These are phyloP conservation scores for Durio zibethinus DNA, from an alignment of 345 rosid species.

Conservation along the genomic window DNA sequence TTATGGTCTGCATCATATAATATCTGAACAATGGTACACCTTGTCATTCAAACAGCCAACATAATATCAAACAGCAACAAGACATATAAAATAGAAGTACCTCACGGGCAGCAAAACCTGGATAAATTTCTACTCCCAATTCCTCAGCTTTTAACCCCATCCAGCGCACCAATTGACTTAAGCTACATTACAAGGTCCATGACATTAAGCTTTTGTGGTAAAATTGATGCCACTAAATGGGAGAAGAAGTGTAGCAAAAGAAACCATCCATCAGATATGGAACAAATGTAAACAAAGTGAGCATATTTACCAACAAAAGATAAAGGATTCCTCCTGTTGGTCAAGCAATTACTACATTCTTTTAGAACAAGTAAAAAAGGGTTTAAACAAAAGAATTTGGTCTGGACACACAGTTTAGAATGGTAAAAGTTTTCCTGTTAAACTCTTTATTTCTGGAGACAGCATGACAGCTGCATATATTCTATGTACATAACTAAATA, in stretches of 20 bases:
- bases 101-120: slow-evolving; percentile 95
- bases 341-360: background rate
- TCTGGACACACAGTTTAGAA: background rate
- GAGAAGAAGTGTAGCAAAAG: slow-evolving; percentile 8
- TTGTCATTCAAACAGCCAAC: slow-evolving; percentile 17
- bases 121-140: slow-evolving; percentile 91
- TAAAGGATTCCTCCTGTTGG: background rate
- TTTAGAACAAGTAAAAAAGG: background rate
- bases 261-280: background rate
- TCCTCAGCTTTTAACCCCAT: slow-evolving; percentile 93
- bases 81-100: slow-evolving; percentile 30
- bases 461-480: background rate
- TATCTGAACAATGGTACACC: slow-evolving; percentile 47
- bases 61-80: background rate
- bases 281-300: background rate
- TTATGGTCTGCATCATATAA: slow-evolving; percentile 56
- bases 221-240: background rate
- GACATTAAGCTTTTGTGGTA: slow-evolving; percentile 6
- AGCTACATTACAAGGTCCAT: slow-evolving; percentile 39
- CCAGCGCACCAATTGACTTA: slow-evolving; percentile 89
- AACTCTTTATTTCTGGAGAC: background rate
- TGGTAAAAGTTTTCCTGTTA: background rate
- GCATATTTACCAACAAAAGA: background rate
- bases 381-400: background rate
- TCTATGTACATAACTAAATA: background rate